Conservation (phyloP, 2,329 filamentous ascomycete species). For the Neopestalotiopsis sp. region DNA sequence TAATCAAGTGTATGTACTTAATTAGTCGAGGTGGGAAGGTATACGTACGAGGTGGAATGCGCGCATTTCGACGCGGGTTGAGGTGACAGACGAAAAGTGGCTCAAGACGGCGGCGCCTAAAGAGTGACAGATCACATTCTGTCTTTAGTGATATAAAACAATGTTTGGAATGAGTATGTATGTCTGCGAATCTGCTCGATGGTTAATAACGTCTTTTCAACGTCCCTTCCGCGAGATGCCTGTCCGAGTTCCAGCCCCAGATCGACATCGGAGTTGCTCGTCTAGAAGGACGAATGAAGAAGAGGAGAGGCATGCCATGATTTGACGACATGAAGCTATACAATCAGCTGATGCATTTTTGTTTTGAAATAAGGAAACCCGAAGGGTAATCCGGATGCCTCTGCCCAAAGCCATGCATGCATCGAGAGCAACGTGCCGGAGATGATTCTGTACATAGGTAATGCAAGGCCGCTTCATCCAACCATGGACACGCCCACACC, state of each 20-base stretch:
- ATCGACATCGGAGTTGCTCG: not conserved
- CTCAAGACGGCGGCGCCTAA: not conserved
- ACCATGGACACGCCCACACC: slow-evolving; percentile 19
- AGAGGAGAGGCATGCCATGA: not conserved
- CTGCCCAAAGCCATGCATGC: not conserved
- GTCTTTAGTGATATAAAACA: not conserved
- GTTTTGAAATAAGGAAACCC: not conserved
- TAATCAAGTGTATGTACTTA: not conserved
- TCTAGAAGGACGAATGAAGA: not conserved
- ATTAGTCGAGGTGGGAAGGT: not conserved
- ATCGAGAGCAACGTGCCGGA: not conserved
- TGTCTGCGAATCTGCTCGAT: not conserved
- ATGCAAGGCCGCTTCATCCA: slow-evolving; percentile 11
- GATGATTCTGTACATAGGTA: not conserved
- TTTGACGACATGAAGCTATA: not conserved
- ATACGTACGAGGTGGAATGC: not conserved
- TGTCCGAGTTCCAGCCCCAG: not conserved
- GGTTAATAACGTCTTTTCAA: not conserved
- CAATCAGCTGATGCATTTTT: not conserved
- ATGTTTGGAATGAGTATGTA: not conserved
- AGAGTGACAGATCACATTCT: slow-evolving; percentile 10
- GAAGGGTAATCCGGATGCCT: not conserved
- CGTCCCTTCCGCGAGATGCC: not conserved
- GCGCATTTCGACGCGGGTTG: not conserved
- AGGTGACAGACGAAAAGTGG: not conserved